Conservation (phyloP, 2,329 filamentous ascomycete species). For the Alternaria sp. region DNA sequence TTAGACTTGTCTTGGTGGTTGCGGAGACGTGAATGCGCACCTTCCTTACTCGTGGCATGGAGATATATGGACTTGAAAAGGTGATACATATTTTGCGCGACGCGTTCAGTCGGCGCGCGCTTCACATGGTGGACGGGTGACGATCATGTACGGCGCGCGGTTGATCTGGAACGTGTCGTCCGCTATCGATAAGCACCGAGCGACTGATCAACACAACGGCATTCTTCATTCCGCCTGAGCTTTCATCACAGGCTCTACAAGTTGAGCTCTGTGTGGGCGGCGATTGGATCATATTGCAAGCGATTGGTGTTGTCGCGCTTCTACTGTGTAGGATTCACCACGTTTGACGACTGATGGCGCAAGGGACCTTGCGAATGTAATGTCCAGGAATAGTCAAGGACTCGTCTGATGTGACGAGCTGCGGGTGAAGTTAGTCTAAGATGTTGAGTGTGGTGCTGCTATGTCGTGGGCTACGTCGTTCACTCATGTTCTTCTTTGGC, state of each 20-base stretch:
- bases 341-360: too few relatives aligned
- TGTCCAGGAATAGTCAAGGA: too few relatives aligned
- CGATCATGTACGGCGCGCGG: slow-evolving; percentile 8
- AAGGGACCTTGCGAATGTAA: too few relatives aligned
- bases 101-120: slow-evolving; percentile 20
- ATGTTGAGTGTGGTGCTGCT: too few relatives aligned
- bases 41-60: slow-evolving; percentile 96
- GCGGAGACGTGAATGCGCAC: slow-evolving; percentile 53
- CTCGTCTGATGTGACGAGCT: neutral
- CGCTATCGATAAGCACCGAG: slow-evolving; percentile 19
- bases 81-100: slow-evolving; percentile 77
- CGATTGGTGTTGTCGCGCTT: neutral
- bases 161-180: slow-evolving; percentile 11
- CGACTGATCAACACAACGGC: neutral
- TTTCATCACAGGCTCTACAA: too few relatives aligned
- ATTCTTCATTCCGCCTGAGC: neutral
- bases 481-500: too few relatives aligned
- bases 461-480: neutral
- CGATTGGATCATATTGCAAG: neutral
- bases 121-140: slow-evolving; percentile 25
- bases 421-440: too few relatives aligned
- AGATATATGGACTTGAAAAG: slow-evolving; percentile 93
- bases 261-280: neutral
- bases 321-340: neutral
- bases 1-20: slow-evolving; percentile 8